Base-by-base conservation (phyloP, 2,329 filamentous ascomycete genomes). In the Sclerotinia nivalis region DNA sequence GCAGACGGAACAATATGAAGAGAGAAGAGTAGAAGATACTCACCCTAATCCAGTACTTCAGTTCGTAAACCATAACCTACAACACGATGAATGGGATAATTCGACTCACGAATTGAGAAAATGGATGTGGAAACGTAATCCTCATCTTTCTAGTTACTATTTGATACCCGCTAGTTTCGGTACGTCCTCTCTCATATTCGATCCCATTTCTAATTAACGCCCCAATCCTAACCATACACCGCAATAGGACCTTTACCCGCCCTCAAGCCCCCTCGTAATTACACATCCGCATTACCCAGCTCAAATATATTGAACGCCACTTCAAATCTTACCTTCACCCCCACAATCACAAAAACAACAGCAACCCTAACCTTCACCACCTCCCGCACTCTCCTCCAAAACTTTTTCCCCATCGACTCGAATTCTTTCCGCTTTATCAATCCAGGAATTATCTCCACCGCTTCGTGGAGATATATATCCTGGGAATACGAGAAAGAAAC, bases 381-480 rank as follows among this genome's bases (percentile, higher is more conserved):
- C 40, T 77, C 76, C 34, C 75, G 76, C 5, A 82, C 80, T 0
- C 70, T 81, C 1, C 75, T 83, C 0, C 77, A 81, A 59, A 82
- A 80, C 47, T 73, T 82, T 0, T 77, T 82, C 50, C 80, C 81
- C 8, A 66, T 52, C 25, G 43, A 62, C 13, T 50, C 25, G 2
- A 10, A 45, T 31, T 34, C 40, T 1, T 52, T 66, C 71, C 55
- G 76, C 70, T 40, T 37, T 82, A 79, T 47, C 83, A 84, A 73
- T 80, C 87, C 22, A 87, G 87, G 0, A 80, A 90, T 1, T 89
- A 87, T 75, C 83, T 90, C 22, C 87, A 90, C 71, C 87, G 86
- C 0, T 84, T 90, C 1, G 78, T 87, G 71, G 88, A 88, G 43
- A 13, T 67, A 18, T 4, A 13, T 20, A 9, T n/a, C 28, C 5